Base-by-base conservation (phyloP, 2,329 filamentous ascomycete genomes). In the Diaporthe humulicola region DNA sequence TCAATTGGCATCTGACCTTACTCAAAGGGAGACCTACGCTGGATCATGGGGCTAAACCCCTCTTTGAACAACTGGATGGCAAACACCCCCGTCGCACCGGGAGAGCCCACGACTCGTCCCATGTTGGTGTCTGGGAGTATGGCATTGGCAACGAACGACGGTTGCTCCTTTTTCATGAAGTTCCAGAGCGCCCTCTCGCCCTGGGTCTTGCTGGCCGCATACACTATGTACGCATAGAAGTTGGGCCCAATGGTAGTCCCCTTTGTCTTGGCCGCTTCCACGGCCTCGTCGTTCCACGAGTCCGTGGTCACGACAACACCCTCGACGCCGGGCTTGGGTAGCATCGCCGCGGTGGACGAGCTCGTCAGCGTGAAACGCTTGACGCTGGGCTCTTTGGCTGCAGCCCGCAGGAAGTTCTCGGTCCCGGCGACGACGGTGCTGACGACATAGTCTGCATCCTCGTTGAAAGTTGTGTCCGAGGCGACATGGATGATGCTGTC, bases 321-420 rank as follows among this genome's bases (percentile, higher is more conserved):
- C 50, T 78, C 77, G 22, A 80, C 69, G 42, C 78, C 74, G 3
- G 78, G 77, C 5, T 79, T 73, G 1, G 77, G 76, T 4, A 73
- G 77, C 3, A 80, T 69, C 6, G 74, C 75, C 0, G 81, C 78
- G 2, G 78, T 76, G 0, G 82, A 80, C 1, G 84, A 85, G 25
- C 82, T 84, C 0, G 85, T 86, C 50, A 84, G 77, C 6, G 88
- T 84, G 40, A 88, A 83, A 1, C 84, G 80, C 72, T 82, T 83
- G 0, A 89, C 80, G 7, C 79, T 80, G 0, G 82, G 76, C 33
- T 84, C 80, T 1, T 72, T 76, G 22, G 79, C 78, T 0, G 86
- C 85, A 0, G 85, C 79, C 9, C 84, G 80, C 8, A 87, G 77
- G 15, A 84, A 76, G 9, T 77, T 75, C 1, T 79, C 38, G 0